Conservation (phyloP, 202 grass and related monocot genomes). For the Sporobolus alterniflorus region DNA sequence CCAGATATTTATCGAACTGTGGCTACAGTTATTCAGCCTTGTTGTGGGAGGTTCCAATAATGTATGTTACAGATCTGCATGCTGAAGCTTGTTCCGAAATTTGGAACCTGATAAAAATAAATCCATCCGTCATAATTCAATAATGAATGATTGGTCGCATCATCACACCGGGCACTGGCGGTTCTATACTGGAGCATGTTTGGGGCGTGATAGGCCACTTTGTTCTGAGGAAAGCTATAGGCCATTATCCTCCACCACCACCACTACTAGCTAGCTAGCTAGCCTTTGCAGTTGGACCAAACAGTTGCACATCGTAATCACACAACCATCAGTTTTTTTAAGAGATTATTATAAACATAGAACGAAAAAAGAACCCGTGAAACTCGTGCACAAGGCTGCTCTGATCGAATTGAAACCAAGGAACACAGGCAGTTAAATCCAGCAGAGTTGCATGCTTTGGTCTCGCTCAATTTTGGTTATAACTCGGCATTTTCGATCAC, state of each 20-base stretch:
- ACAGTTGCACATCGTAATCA: no score
- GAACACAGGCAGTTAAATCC: no score
- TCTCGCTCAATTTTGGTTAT: no score
- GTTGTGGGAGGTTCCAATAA: background rate
- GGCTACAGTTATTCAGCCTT: background rate
- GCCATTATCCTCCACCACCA: no score
- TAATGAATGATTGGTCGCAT: no score
- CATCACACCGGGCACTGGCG: no score
- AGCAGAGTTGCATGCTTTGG: background rate
- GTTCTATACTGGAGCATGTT: background rate
- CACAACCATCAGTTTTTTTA: background rate
- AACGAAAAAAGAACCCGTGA: background rate
- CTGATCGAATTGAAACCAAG: background rate
- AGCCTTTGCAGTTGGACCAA: no score
- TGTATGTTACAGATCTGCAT: constrained; percentile 14
- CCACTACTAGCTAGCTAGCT: no score
- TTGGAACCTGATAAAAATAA: constrained; percentile 42
- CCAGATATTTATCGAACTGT: background rate
- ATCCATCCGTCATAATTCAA: no score
- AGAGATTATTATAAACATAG: background rate
- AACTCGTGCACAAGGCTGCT: background rate
- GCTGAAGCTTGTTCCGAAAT: background rate
- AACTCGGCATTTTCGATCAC: no score
- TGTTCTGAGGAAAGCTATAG: background rate
- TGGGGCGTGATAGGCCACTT: background rate